Evolutionary conservation across 257 asterid species (phyloP), one percentile per base, ranked within the genome.

Genomic region (Avicennia marina): DNA sequence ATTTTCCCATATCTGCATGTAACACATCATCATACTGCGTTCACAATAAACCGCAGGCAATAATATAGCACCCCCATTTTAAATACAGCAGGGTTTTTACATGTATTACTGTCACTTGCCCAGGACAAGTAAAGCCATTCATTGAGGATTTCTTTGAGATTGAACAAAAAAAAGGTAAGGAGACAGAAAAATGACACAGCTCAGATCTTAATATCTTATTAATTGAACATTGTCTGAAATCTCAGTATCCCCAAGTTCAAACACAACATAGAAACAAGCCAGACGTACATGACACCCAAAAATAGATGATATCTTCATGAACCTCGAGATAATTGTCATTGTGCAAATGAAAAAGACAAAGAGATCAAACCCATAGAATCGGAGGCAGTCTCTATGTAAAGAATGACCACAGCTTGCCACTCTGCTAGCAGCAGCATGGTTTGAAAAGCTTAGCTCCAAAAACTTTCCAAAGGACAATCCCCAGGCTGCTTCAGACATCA

Each of bases 401-500:
- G 89, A 91, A 72, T 91, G 98, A 46, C 98, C 98, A 48, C 98
- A 91, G 80, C 96, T 82, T 25, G 98, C 98, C 51, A 85, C 95
- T 77, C 98, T 85, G 56, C 94, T 87, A 13, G 95, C 98, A 53
- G 96, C 96, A 36, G 96, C 98, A 75, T 90, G 96, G 71, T 85
- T 90, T 48, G 98, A 90, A 72, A 91, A 91, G 75, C 98, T 91
- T 66, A 91, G 93, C 81, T 91, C 98, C 80, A 90, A 77, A 80
- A 91, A 91, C 82, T 91, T 91, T 67, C 98, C 98, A 29, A 91
- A 83, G 71, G 98, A 91, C 74, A 91, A 75, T 32, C 96, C 98
- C 98, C 98, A 85, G 53, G 98, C 98, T 66, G 98, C 98, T 76
- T 87, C 98, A 67, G 98, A 91, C 98, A 91, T 91, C 56, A 88